phyloP scores from a whole-genome alignment of 352 stramenopile species.

The Phytopythium litorale region DNA sequence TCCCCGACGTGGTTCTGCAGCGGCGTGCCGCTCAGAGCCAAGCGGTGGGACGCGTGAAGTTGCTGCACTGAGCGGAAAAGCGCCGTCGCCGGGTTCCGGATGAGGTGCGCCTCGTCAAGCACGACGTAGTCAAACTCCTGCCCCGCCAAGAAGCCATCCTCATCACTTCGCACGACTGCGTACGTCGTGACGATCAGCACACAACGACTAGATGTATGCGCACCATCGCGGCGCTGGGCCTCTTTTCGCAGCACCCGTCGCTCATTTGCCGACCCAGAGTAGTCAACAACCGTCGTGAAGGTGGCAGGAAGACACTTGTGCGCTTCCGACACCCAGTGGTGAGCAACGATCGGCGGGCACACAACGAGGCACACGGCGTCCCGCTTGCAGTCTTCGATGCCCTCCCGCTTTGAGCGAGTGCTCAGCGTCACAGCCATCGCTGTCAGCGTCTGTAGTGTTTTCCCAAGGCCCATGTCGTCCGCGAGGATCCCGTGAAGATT shows the following conservation, averaged over 20 bases:
- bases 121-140: conserved; percentile 85
- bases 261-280: conserved; percentile 52
- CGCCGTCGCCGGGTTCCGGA: conserved; percentile 93
- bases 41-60: conserved; percentile 81
- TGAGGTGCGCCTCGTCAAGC: conserved; percentile 97
- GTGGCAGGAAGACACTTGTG: conserved; percentile 67
- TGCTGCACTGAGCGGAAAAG: conserved; percentile 81
- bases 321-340: conserved; percentile 95
- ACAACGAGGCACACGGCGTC: conserved; percentile 75
- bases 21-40: conserved; percentile 96
- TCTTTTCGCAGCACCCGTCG: conserved; percentile 29
- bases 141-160: conserved; percentile 51
- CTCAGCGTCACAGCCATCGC: conserved; percentile 70
- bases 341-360: conserved; percentile 92
- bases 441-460: conserved; percentile 95
- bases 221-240: too few relatives aligned
- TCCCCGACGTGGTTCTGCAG: conserved; percentile 98
- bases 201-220: background rate
- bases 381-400: background rate
- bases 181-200: conserved; percentile 84
- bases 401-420: background rate
- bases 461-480: conserved; percentile 91
- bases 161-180: conserved; percentile 79
- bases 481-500: conserved; percentile 77
- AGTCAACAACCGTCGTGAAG: conserved; percentile 74